Base-by-base conservation (phyloP, 768 basidiomycete genomes). In the Austroboletus eburneus region DNA sequence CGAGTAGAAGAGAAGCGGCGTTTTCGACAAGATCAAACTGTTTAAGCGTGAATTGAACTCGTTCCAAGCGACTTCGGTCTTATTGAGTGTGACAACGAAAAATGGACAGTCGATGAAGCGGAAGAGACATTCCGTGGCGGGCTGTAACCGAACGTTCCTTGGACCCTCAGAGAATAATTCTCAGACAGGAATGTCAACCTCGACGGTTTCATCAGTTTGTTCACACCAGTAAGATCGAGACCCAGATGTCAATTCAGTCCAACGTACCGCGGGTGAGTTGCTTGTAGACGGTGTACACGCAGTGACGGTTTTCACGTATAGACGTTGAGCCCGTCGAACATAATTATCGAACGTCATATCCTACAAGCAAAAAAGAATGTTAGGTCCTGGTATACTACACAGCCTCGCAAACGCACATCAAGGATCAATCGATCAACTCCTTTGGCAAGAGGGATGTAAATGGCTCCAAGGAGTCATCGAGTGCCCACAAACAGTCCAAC, bases 11-110 rank as follows among this genome's bases (percentile, higher is more conserved):
- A 97, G 96, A 9, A 97, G 75, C 0, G 95, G 94, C 3, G 85
- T 51, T 59, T 89, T 89, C 30, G 90, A 96, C 88, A 59, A 98
- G 76, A 75, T 98, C 96, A 58, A 99, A 99, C 57, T 98, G 94
- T 67, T 91, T 95, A 51, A 98, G 69, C 6, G 88, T 86, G 62
- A 95, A 98, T 64, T 96, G 92, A 4, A 98, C 94, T 64, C 96
- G 86, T 66, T 99, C 96, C 57, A 99, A n/a, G n/a, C n/a, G n/a
- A n/a, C n/a, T n/a, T n/a, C n/a, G n/a, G n/a, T n/a, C n/a, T n/a
- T n/a, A n/a, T n/a, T n/a, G n/a, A n/a, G n/a, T n/a, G n/a, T n/a
- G n/a, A n/a, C n/a, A n/a, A n/a, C n/a, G n/a, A n/a, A n/a, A n/a
- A n/a, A n/a, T n/a, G n/a, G n/a, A n/a, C 87, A n/a, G n/a, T n/a